These are phyloP conservation scores for Pyrenula massariospora DNA, from an alignment of 495 filamentous ascomycete species.

Conservation along the genomic window DNA sequence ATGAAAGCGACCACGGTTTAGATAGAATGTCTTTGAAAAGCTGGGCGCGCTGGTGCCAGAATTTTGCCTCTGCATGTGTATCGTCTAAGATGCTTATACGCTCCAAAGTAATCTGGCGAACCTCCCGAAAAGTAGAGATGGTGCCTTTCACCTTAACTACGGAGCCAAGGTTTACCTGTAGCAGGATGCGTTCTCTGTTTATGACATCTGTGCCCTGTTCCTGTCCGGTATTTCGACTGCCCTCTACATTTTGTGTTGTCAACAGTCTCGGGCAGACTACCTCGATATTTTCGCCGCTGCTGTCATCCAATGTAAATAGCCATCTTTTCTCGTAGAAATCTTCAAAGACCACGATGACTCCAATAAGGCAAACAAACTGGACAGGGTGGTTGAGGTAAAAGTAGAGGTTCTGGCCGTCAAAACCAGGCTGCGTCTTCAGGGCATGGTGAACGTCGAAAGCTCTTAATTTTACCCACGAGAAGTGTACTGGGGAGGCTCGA, in stretches of 20 bases:
- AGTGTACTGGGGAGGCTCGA: constrained; percentile 68
- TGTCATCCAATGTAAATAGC: constrained; percentile 71
- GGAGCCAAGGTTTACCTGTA: constrained; percentile 47
- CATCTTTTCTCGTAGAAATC: constrained; percentile 49
- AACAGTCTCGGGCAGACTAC: constrained; percentile 22
- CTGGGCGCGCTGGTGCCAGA: constrained; percentile 55
- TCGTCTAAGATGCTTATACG: constrained; percentile 45
- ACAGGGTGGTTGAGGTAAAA: constrained; percentile 85
- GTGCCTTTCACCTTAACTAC: constrained; percentile 71
- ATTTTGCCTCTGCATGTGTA: constrained; percentile 65
- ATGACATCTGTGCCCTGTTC: constrained; percentile 10
- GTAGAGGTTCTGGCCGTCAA: constrained; percentile 63
- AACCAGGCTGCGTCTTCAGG: constrained; percentile 45
- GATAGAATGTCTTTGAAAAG: constrained; percentile 55
- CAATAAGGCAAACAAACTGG: constrained; percentile 68
- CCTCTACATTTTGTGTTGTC: neutral
- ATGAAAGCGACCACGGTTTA: constrained; percentile 54
- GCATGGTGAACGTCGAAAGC: constrained; percentile 51
- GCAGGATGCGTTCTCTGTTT: constrained; percentile 23
- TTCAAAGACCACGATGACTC: constrained; percentile 60
- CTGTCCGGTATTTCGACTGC: constrained; percentile 3
- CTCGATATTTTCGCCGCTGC: constrained; percentile 68
- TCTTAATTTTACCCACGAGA: constrained; percentile 70
- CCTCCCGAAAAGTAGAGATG: constrained; percentile 47
- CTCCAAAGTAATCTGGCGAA: constrained; percentile 58